Evolutionary conservation across 1,284 basidiomycete genomes (phyloP).

Genomic region (Ganoderma lucidum): DNA sequence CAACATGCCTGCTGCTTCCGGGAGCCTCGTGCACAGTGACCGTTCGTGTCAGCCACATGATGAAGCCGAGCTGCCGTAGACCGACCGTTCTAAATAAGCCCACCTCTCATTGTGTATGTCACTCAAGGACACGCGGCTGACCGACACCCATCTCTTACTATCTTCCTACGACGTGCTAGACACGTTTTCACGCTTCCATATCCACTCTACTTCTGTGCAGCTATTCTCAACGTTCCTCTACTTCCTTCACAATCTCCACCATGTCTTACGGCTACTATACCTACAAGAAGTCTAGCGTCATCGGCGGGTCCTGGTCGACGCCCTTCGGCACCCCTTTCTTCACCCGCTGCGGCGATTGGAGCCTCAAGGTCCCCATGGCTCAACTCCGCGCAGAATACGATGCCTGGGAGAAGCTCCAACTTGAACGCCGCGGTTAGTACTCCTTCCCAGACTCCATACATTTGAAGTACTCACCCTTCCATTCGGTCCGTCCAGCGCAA

Average conservation of each 20-base stretch:
- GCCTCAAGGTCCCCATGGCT: constrained; percentile 9
- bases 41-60: neutral
- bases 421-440: neutral
- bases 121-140: neutral
- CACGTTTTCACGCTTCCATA: neutral
- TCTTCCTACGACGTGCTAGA: neutral
- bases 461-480: neutral
- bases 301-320: constrained; percentile 12
- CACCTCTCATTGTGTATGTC: neutral
- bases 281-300: neutral
- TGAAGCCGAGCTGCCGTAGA: neutral
- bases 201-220: neutral
- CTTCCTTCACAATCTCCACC: neutral
- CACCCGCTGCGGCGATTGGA: neutral
- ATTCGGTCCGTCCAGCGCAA: neutral
- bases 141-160: neutral
- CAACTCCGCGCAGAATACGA: neutral
- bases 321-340: constrained; percentile 13
- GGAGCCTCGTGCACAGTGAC: too few species aligned
- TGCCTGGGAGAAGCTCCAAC: constrained; percentile 7
- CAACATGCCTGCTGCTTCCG: too few species aligned
- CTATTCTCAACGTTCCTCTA: neutral
- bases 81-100: neutral
- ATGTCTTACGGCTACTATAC: neutral
- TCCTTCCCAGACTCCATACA: too few species aligned